A percentile compares a stretch with the other conserved stretches of the same genome.
phyloP scores from a whole-genome alignment of 805 yeast genomes.

The Starmerella sp. region DNA sequence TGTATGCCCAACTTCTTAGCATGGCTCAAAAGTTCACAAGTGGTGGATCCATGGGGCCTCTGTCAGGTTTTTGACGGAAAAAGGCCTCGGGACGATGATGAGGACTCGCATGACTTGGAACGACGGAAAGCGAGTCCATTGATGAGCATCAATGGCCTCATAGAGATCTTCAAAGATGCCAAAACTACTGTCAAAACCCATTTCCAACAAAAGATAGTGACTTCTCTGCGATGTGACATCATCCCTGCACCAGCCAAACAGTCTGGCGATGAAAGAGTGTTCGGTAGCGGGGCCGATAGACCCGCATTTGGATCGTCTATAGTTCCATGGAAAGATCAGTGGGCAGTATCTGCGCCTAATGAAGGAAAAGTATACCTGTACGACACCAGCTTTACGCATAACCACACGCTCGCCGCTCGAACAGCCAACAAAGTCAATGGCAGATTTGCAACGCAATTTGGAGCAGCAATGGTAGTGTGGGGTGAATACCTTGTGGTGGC shows the following conservation, averaged over 20 bases:
- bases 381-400: slow-evolving; percentile 5
- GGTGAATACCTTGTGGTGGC: slow-evolving; percentile 36
- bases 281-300: not conserved
- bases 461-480: slow-evolving; percentile 31
- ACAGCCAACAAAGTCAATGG: slow-evolving; percentile 12
- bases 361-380: slow-evolving; percentile 17
- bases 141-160: not conserved
- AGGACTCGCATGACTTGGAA: not conserved
- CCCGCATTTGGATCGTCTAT: slow-evolving; percentile 15
- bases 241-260: not conserved
- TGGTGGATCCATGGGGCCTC: slow-evolving; percentile 26
- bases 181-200: not conserved
- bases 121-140: not conserved
- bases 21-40: slow-evolving; percentile 34
- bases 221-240: not conserved
- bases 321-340: slow-evolving; percentile 10
- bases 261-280: not conserved
- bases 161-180: not conserved
- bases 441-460: slow-evolving; percentile 31
- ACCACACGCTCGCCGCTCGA: slow-evolving; percentile 1
- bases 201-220: not conserved
- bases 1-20: slow-evolving; percentile 33
- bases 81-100: slow-evolving; percentile 12
- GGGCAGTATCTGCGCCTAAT: slow-evolving; percentile 20
- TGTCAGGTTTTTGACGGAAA: slow-evolving; percentile 30